A percentile compares a stretch with the other conserved stretches of the same genome.
These are phyloP conservation scores for Ascochyta koolunga DNA, from an alignment of 2,329 filamentous ascomycete genomes.

Conservation along the genomic window DNA sequence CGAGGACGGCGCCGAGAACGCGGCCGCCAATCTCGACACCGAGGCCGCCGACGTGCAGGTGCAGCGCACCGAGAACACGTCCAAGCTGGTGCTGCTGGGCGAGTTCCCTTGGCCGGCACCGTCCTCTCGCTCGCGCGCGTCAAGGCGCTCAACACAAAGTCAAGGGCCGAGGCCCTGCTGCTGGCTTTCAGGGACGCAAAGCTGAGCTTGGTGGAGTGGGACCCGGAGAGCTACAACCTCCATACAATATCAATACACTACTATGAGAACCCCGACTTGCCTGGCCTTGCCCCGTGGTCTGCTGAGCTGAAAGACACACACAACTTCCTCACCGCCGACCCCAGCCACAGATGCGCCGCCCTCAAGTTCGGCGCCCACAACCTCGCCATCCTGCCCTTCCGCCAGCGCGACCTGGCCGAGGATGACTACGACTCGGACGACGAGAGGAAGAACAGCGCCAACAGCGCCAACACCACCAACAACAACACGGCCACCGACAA, in stretches of 20 bases:
- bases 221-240: slow-evolving; percentile 77
- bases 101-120: slow-evolving; percentile 84
- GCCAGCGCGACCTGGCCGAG: slow-evolving; percentile 84
- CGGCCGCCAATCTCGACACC: slow-evolving; percentile 55
- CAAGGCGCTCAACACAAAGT: slow-evolving; percentile 73
- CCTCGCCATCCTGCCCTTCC: slow-evolving; percentile 91
- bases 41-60: slow-evolving; percentile 50
- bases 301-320: slow-evolving; percentile 74
- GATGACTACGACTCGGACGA: slow-evolving; percentile 87
- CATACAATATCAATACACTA: slow-evolving; percentile 95
- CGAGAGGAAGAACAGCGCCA: slow-evolving; percentile 52
- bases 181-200: slow-evolving; percentile 90
- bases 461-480: slow-evolving; percentile 37
- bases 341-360: slow-evolving; percentile 88
- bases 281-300: slow-evolving; percentile 77
- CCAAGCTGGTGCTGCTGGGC: slow-evolving; percentile 81
- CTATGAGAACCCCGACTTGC: slow-evolving; percentile 92
- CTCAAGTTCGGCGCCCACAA: slow-evolving; percentile 90
- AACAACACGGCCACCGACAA: slow-evolving; percentile 45
- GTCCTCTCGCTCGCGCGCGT: slow-evolving; percentile 82
- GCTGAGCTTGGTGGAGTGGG: slow-evolving; percentile 92
- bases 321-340: slow-evolving; percentile 86
- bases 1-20: slow-evolving; percentile 48
- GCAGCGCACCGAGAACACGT: slow-evolving; percentile 69
- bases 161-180: slow-evolving; percentile 82